Conservation (phyloP, 176 grass and related monocot genomes). For the Luzula sylvatica region DNA sequence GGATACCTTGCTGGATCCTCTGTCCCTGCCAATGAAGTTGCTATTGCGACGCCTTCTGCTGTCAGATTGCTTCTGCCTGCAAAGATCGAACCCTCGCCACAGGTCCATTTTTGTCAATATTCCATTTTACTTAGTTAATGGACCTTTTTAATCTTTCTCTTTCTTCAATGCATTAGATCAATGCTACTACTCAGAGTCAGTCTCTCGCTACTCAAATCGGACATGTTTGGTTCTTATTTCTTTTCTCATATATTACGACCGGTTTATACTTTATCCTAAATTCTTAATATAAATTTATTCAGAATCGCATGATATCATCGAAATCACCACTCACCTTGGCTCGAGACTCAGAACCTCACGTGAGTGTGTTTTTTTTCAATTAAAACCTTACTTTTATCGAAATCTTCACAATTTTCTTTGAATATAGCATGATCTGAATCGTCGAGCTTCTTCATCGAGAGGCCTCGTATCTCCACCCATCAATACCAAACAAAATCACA, state of each 20-base stretch:
- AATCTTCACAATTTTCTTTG: background rate
- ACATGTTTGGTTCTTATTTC: too few species aligned
- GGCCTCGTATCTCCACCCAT: background rate
- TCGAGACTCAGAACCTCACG: too few species aligned
- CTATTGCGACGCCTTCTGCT: conserved; percentile 16
- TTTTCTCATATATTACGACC: too few species aligned
- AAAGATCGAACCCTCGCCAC: background rate
- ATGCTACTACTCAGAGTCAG: background rate
- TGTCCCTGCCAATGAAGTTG: background rate
- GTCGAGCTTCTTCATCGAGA: conserved; percentile 1
- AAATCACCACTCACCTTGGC: too few species aligned
- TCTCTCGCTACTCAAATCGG: too few species aligned
- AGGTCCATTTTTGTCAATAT: background rate
- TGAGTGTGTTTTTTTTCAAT: too few species aligned
- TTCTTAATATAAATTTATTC: too few species aligned
- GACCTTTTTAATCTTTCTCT: background rate
- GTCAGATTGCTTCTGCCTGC: conserved; percentile 5
- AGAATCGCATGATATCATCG: too few species aligned
- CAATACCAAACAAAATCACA: too few species aligned
- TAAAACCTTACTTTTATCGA: too few species aligned
- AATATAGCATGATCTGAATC: conserved; percentile 1
- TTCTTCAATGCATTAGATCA: conserved; percentile 6
- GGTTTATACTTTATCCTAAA: too few species aligned
- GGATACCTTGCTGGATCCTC: conserved; percentile 14
- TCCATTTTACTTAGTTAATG: background rate